Conservation (phyloP, 345 rosid species). For the Linum trigynum region DNA sequence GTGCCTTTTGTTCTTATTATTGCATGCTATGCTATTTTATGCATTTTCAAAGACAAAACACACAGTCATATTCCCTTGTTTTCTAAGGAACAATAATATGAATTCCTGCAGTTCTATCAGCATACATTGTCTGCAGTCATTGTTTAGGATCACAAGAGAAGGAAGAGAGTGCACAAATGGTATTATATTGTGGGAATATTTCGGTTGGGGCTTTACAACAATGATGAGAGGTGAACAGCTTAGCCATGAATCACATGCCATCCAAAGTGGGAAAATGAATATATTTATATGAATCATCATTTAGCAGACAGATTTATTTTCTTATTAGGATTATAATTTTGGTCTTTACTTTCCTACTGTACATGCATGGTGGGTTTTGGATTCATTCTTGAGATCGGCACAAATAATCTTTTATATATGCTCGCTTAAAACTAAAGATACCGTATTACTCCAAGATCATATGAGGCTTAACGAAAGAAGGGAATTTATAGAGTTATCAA, state of each 20-base stretch:
- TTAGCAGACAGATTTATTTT: no score
- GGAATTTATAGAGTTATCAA: no score
- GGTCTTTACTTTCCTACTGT: no score
- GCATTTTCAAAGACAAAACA: no score
- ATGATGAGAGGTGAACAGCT: constrained; percentile 28
- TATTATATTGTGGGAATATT: background rate
- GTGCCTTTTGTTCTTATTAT: no score
- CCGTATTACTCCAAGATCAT: background rate
- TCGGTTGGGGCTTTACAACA: constrained; percentile 16
- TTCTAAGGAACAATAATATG: background rate
- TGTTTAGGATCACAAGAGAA: constrained; percentile 31
- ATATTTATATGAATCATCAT: no score
- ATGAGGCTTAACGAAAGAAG: background rate
- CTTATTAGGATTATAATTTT: no score
- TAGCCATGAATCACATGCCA: constrained; percentile 47
- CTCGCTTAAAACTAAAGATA: background rate
- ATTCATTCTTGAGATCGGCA: no score
- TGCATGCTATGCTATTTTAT: no score
- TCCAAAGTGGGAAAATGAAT: background rate
- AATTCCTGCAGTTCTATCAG: constrained; percentile 1
- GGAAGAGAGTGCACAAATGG: background rate
- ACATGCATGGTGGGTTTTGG: no score
- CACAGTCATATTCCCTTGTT: no score
- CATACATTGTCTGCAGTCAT: background rate
- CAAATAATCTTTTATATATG: no score